Percentiles rank a stretch among this genome's conserved stretches.
Evolutionary conservation across 1,139 yeast species (phyloP).

Genomic region (Blastobotrys serpentis): DNA sequence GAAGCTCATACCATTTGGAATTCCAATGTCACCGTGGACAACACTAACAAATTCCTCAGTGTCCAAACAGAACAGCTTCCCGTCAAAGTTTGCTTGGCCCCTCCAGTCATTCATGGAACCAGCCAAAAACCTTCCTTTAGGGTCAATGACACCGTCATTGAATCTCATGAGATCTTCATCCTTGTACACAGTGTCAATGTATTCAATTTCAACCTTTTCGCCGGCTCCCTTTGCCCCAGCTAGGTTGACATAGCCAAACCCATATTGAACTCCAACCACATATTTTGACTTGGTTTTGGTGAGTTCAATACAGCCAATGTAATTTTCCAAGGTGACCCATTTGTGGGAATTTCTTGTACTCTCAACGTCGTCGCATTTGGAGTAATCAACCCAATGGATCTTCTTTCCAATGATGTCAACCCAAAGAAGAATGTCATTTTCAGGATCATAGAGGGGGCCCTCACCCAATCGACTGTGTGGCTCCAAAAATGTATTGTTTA

Average conservation of each 20-base stretch:
- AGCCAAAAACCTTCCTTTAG: conserved; percentile 37
- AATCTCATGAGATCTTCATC: conserved; percentile 27
- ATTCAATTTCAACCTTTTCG: conserved; percentile 23
- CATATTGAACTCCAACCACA: conserved; percentile 34
- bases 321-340: conserved; percentile 24
- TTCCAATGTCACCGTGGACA: conserved; percentile 22
- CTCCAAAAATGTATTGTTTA: conserved; percentile 26
- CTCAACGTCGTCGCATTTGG: conserved; percentile 20
- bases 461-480: conserved; percentile 35
- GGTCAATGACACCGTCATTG: conserved; percentile 40
- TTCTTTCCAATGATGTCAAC: conserved; percentile 35
- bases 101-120: conserved; percentile 34
- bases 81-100: conserved; percentile 26
- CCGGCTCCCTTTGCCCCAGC: conserved; percentile 24
- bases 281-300: conserved; percentile 33
- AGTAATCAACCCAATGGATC: conserved; percentile 32
- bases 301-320: conserved; percentile 36
- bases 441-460: conserved; percentile 37
- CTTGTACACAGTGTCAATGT: conserved; percentile 22
- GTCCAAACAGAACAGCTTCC: conserved; percentile 36
- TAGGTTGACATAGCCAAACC: conserved; percentile 35
- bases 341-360: conserved; percentile 25
- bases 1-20: conserved; percentile 75
- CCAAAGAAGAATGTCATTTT: conserved; percentile 33
- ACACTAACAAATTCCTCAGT: conserved; percentile 22